Evolutionary conservation across 2,329 filamentous ascomycete species (phyloP).

Genomic region (Aureobasidium zeae): DNA sequence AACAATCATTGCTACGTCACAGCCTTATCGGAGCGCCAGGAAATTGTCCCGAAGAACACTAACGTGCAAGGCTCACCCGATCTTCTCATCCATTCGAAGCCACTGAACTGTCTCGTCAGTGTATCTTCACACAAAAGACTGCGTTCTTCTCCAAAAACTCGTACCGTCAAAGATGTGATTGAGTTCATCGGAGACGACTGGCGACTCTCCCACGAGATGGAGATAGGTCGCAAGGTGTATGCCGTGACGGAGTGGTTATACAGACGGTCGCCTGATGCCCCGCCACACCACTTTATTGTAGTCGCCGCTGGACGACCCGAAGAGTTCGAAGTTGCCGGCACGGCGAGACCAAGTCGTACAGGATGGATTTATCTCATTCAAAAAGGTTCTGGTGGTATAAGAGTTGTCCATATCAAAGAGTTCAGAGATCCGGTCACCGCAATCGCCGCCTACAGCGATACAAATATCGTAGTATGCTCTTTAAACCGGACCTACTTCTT

Average conservation of each 20-base stretch:
- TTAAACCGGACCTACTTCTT: constrained; percentile 36
- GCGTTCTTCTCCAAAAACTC: constrained; percentile 15
- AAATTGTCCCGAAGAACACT: constrained; percentile 34
- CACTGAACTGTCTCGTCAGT: constrained; percentile 41
- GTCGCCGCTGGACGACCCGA: constrained; percentile 38
- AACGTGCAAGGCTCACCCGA: constrained; percentile 34
- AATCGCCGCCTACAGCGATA: constrained; percentile 45
- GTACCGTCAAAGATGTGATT: constrained; percentile 1
- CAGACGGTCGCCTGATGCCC: constrained; percentile 18
- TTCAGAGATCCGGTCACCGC: constrained; percentile 46
- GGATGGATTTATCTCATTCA: constrained; percentile 40
- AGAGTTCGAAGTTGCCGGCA: constrained; percentile 12
- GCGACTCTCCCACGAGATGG: constrained; percentile 34
- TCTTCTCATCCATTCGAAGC: constrained; percentile 36
- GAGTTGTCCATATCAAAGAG: constrained; percentile 38
- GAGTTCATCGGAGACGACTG: background rate
- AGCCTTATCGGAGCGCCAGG: constrained; percentile 35
- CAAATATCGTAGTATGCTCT: constrained; percentile 45
- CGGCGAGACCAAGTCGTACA: no score
- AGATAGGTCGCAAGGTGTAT: constrained; percentile 49
- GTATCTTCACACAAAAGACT: constrained; percentile 34
- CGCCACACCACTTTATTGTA: constrained; percentile 51
- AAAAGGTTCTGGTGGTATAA: constrained; percentile 37
- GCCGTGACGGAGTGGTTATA: constrained; percentile 57
- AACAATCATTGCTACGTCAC: constrained; percentile 38